These are phyloP conservation scores for Ogataea methylovora DNA, from an alignment of 805 yeast species.

Conservation along the genomic window DNA sequence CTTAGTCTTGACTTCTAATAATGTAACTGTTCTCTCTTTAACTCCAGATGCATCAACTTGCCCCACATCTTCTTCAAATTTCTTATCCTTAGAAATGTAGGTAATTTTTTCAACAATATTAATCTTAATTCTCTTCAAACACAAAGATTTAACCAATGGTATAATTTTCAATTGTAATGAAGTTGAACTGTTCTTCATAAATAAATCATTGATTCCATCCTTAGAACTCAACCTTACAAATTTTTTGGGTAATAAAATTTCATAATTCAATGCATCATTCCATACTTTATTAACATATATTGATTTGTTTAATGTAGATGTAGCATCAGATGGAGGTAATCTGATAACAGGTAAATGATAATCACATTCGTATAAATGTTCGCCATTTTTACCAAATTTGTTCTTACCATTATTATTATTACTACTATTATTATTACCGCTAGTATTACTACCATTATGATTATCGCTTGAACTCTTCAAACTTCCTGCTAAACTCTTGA, in stretches of 20 bases:
- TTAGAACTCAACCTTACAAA: conserved; percentile 58
- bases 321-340: conserved; percentile 50
- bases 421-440: not conserved
- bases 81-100: conserved; percentile 48
- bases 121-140: conserved; percentile 55
- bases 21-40: conserved; percentile 46
- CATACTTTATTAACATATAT: conserved; percentile 69
- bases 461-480: not conserved
- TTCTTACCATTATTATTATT: not conserved
- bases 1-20: conserved; percentile 60
- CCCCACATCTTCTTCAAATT: conserved; percentile 47
- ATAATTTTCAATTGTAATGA: conserved; percentile 53
- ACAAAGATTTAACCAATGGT: conserved; percentile 57
- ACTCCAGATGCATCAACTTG: conserved; percentile 24
- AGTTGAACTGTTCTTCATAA: conserved; percentile 23
- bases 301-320: conserved; percentile 60
- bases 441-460: not conserved
- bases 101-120: conserved; percentile 62
- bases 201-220: conserved; percentile 20
- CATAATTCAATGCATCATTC: conserved; percentile 66
- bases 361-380: conserved; percentile 26
- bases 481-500: not conserved
- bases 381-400: not conserved
- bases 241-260: conserved; percentile 63
- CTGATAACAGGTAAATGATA: conserved; percentile 41